phyloP scores from a whole-genome alignment of 805 yeast genomes.

The Candida lessepsii region DNA sequence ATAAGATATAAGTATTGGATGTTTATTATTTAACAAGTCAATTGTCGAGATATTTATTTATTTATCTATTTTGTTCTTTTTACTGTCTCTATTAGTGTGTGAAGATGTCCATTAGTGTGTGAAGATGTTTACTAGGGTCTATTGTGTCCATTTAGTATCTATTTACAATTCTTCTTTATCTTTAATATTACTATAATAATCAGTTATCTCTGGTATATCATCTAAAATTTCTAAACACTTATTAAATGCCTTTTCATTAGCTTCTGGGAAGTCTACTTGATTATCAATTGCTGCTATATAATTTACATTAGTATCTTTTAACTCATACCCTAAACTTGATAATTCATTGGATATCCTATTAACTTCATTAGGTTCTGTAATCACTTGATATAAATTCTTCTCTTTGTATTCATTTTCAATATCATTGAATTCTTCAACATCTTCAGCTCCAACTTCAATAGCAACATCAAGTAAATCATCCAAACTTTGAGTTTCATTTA shows the following conservation, averaged over 20 bases:
- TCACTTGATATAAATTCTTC: conserved; percentile 40
- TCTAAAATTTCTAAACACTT: conserved; percentile 64
- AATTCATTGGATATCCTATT: conserved; percentile 59
- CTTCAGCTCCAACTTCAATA: conserved; percentile 78
- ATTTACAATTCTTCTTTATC: background rate
- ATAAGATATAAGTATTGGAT: background rate
- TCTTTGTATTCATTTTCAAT: conserved; percentile 39
- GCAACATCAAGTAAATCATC: conserved; percentile 75
- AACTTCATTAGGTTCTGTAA: conserved; percentile 64
- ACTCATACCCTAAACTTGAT: conserved; percentile 50
- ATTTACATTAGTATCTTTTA: conserved; percentile 70
- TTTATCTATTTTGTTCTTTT: too few species aligned
- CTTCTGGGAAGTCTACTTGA: conserved; percentile 54
- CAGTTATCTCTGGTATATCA: conserved; percentile 81
- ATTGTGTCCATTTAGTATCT: too few species aligned
- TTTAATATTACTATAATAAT: conserved; percentile 64
- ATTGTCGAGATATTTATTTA: too few species aligned
- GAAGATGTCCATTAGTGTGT: too few species aligned
- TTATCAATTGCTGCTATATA: conserved; percentile 65
- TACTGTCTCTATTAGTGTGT: too few species aligned
- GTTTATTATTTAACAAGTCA: too few species aligned
- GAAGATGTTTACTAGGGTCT: too few species aligned
- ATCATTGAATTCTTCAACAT: conserved; percentile 56
- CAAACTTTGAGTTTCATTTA: conserved; percentile 35
- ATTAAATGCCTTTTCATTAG: conserved; percentile 48